Evolutionary conservation across 306 rosid species (phyloP).

Genomic region (Dalbergia oliveri): DNA sequence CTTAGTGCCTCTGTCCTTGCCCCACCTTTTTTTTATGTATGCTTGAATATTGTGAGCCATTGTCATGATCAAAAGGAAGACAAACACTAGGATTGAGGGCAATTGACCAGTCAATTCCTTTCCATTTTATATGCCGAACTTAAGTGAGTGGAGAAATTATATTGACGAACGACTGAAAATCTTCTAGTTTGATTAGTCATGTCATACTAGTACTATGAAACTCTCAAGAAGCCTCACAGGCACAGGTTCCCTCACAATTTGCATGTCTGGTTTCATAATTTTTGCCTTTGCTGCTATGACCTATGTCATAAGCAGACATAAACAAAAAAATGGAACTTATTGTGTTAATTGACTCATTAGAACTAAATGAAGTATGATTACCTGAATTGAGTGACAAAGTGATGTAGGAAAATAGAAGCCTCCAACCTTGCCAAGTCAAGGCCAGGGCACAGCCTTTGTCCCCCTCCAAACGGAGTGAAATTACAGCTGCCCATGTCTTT

Average conservation of each 20-base stretch:
- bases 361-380: conserved; percentile 38
- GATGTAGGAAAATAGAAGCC: conserved; percentile 88
- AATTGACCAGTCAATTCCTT: conserved; percentile 36
- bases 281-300: conserved; percentile 39
- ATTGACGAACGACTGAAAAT: conserved; percentile 12
- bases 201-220: neutral
- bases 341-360: neutral
- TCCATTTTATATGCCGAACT: neutral
- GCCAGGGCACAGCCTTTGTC: conserved; percentile 95
- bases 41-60: neutral
- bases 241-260: conserved; percentile 26
- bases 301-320: too few species aligned
- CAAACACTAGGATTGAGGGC: conserved; percentile 18
- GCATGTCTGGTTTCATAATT: conserved; percentile 42
- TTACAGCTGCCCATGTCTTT: conserved; percentile 73
- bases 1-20: neutral
- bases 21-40: neutral
- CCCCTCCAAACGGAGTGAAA: conserved; percentile 98
- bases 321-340: too few species aligned
- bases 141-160: conserved; percentile 25
- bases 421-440: conserved; percentile 92
- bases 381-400: conserved; percentile 92
- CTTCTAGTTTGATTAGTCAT: conserved; percentile 13
- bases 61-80: conserved; percentile 25
- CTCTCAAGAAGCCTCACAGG: conserved; percentile 25